phyloP scores from a whole-genome alignment of 1,284 basidiomycete species.

The Ustilago trichophora region DNA sequence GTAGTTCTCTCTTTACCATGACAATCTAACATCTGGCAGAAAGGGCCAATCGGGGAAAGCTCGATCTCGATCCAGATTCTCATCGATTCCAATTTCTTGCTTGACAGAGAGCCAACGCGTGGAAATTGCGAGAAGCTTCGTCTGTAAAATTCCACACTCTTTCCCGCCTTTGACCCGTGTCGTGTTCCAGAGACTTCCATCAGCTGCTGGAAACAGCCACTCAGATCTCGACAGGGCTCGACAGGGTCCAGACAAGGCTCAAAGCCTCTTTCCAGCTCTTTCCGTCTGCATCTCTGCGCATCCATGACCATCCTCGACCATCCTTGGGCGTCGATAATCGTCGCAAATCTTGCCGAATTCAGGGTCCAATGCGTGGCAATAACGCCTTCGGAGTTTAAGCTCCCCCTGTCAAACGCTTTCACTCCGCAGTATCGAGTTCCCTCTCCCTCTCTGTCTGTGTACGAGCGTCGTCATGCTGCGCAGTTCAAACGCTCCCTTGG shows the following conservation, averaged over 20 bases:
- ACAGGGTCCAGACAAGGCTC: conserved; percentile 8
- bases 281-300: conserved; percentile 18
- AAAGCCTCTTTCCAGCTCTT: conserved; percentile 12
- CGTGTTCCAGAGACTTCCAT: conserved; percentile 9
- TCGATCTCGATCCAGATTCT: too few species aligned
- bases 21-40: too few species aligned
- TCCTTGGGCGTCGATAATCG: conserved; percentile 5
- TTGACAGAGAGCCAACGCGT: neutral
- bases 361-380: conserved; percentile 30
- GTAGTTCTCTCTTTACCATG: too few species aligned
- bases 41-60: too few species aligned
- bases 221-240: too few species aligned
- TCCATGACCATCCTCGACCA: conserved; percentile 5
- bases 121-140: conserved; percentile 25
- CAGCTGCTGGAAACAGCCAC: neutral
- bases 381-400: conserved; percentile 25
- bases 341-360: conserved; percentile 7
- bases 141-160: neutral
- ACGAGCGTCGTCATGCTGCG: conserved; percentile 22
- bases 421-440: neutral
- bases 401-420: conserved; percentile 21
- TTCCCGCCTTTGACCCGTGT: neutral
- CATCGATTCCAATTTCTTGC: too few species aligned
- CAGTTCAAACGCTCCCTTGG: neutral
- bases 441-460: neutral